Evolutionary conservation across 2,329 filamentous ascomycete species (phyloP).

Genomic region (Cadophora malorum): DNA sequence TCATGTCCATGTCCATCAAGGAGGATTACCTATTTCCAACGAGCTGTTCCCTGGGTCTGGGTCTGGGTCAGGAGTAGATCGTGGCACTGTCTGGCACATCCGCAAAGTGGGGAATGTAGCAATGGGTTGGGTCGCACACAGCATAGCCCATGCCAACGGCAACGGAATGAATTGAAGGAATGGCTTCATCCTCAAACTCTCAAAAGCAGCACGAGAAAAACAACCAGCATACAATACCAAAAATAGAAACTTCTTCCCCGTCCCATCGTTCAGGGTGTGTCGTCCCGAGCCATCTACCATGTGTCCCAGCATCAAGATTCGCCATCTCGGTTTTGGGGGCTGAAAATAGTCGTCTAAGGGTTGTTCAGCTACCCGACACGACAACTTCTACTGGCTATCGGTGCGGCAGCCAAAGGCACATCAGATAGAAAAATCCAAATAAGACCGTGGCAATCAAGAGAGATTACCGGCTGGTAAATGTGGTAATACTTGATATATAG

Average conservation of each 20-base stretch:
- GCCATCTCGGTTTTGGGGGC: slow-evolving; percentile 24
- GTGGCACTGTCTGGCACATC: background rate
- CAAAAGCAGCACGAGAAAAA: slow-evolving; percentile 26
- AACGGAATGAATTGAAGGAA: background rate
- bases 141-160: slow-evolving; percentile 11
- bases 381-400: background rate
- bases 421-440: background rate
- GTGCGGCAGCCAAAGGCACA: background rate
- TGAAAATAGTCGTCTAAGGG: slow-evolving; percentile 6
- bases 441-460: too few relatives aligned
- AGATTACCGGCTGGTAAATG: too few relatives aligned
- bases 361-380: slow-evolving; percentile 6
- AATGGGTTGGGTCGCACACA: background rate
- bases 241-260: slow-evolving; percentile 20
- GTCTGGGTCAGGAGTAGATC: background rate
- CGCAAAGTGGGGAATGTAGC: background rate
- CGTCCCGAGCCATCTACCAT: background rate
- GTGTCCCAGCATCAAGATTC: background rate
- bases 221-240: slow-evolving; percentile 11
- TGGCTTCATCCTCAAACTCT: background rate
- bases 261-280: background rate
- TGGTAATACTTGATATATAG: background rate
- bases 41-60: background rate
- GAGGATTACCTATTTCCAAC: background rate
- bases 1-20: background rate